Base-by-base conservation (phyloP, 176 grass and related monocot species). In the Carex myosuroides region DNA sequence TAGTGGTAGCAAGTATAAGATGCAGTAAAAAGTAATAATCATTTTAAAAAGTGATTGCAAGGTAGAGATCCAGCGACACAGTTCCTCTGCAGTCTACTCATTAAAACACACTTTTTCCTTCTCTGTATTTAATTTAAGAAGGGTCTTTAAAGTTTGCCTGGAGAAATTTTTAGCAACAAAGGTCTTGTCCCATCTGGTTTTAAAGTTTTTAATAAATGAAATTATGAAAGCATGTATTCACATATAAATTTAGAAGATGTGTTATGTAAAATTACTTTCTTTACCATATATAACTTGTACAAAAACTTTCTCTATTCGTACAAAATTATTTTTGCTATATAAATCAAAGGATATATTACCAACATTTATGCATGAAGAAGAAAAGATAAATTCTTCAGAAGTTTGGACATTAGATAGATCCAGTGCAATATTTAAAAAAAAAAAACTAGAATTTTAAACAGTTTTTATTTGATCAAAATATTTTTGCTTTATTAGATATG, bases 11-110 rank as follows among this genome's bases (percentile, higher is more conserved):
- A 42, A 62, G 32, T 58, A 41, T 65, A 54, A 83, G 80, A 69
- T 83, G 81, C 81, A 55, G 81, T 83, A 66, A 83, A 64, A 83
- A 66, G 81, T 69, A 62, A 76, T 76, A 14, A 78, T 64, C 39
- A 16, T 75, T 75, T 57, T 78, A 3, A 78, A 83, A 81, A 83
- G 9, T 50, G 9, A 33, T 48, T 83, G 81, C 62, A 68, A 52
- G 62, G 61, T 21, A 65, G 79, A 64, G 60, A 81, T 82, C 3
- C 33, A 69, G 14, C 21, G 62, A 65, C 55, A 56, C 64, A 83
- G 44, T 66, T 83, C 6, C 60, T 83, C 80, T 83, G 30, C 80
- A 83, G 48, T 56, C 2, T 18, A 30, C 5, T 77, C 48, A 77
- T 55, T 55, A 29, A 76, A 76, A 30, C 48, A 55, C 46, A 54